Evolutionary conservation across 2,329 filamentous ascomycete genomes (phyloP).

Genomic region (Neodidymelliopsis sp.): DNA sequence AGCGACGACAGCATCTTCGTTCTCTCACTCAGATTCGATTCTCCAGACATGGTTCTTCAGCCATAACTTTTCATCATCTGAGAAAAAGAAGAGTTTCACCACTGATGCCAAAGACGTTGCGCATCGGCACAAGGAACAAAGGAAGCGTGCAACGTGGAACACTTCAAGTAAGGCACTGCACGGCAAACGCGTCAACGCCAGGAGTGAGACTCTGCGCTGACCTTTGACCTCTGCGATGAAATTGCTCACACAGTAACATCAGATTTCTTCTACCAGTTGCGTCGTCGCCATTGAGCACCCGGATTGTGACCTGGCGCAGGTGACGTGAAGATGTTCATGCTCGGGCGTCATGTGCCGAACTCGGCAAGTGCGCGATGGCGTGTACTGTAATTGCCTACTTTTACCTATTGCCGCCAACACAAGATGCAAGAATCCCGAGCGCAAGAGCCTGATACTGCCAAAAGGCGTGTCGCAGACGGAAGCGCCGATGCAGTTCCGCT

Average conservation of each 20-base stretch:
- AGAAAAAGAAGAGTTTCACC: too few relatives aligned
- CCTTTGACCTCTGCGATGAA: too few relatives aligned
- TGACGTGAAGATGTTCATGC: slow-evolving; percentile 14
- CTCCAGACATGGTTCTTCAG: too few relatives aligned
- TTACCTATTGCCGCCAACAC: background rate
- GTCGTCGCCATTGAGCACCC: slow-evolving; percentile 6
- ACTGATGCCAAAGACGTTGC: too few relatives aligned
- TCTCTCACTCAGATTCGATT: too few relatives aligned
- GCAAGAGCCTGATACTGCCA: background rate
- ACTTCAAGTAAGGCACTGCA: too few relatives aligned
- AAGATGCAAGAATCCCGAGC: slow-evolving; percentile 18
- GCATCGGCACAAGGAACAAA: too few relatives aligned
- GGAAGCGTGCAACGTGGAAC: too few relatives aligned
- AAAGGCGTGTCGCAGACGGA: slow-evolving; percentile 10
- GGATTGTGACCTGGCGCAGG: slow-evolving; percentile 14
- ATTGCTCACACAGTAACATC: slow-evolving; percentile 2
- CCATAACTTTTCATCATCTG: too few relatives aligned
- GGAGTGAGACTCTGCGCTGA: too few relatives aligned
- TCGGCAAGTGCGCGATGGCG: slow-evolving; percentile 13
- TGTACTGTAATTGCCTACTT: background rate
- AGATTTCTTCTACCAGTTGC: slow-evolving; percentile 1
- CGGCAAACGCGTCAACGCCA: too few relatives aligned
- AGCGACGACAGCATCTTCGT: too few relatives aligned
- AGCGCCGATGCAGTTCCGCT: slow-evolving; percentile 8
- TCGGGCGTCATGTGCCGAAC: slow-evolving; percentile 14